phyloP scores from a whole-genome alignment of 2,329 filamentous ascomycete genomes.

The Botrytis elliptica region DNA sequence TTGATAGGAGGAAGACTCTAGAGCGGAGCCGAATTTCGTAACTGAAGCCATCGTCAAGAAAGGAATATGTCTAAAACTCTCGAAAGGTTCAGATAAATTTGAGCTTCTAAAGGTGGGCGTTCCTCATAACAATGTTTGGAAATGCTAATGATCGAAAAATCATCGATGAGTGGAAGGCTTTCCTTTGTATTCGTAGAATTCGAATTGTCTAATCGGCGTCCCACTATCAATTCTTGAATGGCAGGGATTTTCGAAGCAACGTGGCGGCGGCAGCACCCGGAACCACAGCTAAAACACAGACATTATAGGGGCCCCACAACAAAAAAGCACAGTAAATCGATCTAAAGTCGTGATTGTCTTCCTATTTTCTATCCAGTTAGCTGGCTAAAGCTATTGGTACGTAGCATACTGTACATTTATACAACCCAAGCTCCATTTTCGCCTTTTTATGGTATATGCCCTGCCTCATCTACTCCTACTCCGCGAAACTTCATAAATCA shows the following conservation, averaged over 20 bases:
- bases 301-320: background rate
- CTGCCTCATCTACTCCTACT: background rate
- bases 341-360: background rate
- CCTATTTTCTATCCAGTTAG: conserved; percentile 3
- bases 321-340: background rate
- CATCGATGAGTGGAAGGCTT: background rate
- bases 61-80: background rate
- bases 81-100: background rate
- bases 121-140: background rate
- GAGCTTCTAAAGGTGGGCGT: background rate
- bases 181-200: background rate
- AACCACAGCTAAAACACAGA: background rate
- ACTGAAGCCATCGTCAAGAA: background rate
- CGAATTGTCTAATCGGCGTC: background rate
- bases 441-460: conserved; percentile 8
- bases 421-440: background rate
- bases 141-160: background rate
- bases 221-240: background rate
- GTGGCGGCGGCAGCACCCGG: background rate
- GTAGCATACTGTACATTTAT: conserved; percentile 8
- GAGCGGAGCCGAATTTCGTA: conserved; percentile 9
- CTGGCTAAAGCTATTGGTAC: conserved; percentile 11
- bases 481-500: conserved; percentile 46
- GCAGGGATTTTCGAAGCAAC: background rate
- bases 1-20: conserved; percentile 20